Evolutionary conservation across 2,329 filamentous ascomycete genomes (phyloP).

Genomic region (Dendryphion nanum): DNA sequence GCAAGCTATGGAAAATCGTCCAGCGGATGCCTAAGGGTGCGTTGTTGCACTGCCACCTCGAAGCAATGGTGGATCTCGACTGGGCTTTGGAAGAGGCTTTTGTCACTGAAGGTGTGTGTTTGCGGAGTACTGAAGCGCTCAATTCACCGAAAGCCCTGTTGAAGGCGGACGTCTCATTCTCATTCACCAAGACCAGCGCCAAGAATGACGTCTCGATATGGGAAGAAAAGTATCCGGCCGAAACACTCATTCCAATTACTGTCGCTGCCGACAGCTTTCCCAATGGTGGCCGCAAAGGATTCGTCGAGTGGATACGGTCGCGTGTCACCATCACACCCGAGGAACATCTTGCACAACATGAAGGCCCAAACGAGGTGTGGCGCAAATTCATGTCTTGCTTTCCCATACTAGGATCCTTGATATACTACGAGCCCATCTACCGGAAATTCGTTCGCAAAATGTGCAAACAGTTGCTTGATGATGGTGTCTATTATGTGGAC

Average conservation of each 20-base stretch:
- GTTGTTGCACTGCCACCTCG: conserved; percentile 81
- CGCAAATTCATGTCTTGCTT: conserved; percentile 76
- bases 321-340: conserved; percentile 69
- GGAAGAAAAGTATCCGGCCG: conserved; percentile 60
- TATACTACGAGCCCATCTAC: conserved; percentile 90
- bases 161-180: conserved; percentile 60
- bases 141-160: conserved; percentile 53
- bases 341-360: conserved; percentile 76
- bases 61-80: conserved; percentile 87
- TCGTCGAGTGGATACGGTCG: conserved; percentile 73
- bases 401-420: conserved; percentile 67
- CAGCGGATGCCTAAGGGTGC: conserved; percentile 85
- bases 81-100: conserved; percentile 74
- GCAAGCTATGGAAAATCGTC: conserved; percentile 81
- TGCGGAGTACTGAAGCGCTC: conserved; percentile 61
- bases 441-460: conserved; percentile 71
- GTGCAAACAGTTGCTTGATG: conserved; percentile 68
- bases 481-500: conserved; percentile 85
- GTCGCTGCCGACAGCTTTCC: conserved; percentile 73
- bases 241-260: conserved; percentile 58
- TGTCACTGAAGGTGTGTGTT: conserved; percentile 69
- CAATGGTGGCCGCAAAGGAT: conserved; percentile 66
- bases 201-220: conserved; percentile 58
- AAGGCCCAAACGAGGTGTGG: conserved; percentile 84
- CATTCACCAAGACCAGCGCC: conserved; percentile 43